These are phyloP conservation scores for Euphorbia neoarborescens DNA, from an alignment of 441 rosid genomes.

Conservation along the genomic window DNA sequence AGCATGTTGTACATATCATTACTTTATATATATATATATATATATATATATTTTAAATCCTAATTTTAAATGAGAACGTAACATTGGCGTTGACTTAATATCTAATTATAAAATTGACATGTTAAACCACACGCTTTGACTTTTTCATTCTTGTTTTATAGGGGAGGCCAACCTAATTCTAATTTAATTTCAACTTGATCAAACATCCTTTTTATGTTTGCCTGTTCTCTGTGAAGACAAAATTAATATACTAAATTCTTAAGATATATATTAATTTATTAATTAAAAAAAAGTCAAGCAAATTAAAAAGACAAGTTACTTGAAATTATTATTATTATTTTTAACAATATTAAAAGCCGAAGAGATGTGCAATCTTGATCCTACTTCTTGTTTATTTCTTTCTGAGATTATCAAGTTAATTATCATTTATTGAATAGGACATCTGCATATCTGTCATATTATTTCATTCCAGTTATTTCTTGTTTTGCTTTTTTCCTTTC, in stretches of 20 bases:
- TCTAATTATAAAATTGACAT: conserved; percentile 1
- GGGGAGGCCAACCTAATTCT: not conserved
- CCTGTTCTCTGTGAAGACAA: not conserved
- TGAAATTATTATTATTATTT: too few relatives aligned
- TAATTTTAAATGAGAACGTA: not conserved
- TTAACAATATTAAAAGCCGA: not conserved
- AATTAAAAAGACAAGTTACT: not conserved
- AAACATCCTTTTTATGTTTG: not conserved
- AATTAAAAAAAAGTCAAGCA: not conserved
- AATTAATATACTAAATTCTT: too few relatives aligned
- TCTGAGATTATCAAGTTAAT: too few relatives aligned
- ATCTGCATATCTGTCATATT: too few relatives aligned
- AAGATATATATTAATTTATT: too few relatives aligned
- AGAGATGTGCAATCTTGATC: not conserved
- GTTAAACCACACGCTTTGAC: conserved; percentile 8
- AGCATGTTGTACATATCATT: too few relatives aligned
- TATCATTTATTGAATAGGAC: too few relatives aligned
- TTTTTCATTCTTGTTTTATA: not conserved
- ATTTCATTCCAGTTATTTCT: too few relatives aligned
- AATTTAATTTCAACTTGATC: not conserved
- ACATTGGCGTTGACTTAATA: conserved; percentile 7
- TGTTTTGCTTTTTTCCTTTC: too few relatives aligned
- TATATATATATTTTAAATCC: too few relatives aligned
- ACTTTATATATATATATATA: too few relatives aligned
- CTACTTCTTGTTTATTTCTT: too few relatives aligned